A percentile compares a stretch with the other conserved stretches of the same genome.
phyloP scores from a whole-genome alignment of 192 early-diverging fungal species.

The Pilobolus umbonatus region DNA sequence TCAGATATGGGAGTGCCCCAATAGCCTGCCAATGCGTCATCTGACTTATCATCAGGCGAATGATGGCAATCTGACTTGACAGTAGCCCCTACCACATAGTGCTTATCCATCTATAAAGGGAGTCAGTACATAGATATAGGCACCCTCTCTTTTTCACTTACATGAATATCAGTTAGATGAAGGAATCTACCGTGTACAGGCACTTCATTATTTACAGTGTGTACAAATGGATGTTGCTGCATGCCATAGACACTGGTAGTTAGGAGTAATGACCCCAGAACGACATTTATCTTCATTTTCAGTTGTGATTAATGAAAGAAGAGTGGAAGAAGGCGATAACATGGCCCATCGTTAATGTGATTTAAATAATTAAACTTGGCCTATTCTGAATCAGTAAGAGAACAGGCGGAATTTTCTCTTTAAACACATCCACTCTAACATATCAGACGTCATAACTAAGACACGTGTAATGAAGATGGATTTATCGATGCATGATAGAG shows the following conservation, averaged over 20 bases:
- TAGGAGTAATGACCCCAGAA: too few relatives aligned
- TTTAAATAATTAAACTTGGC: too few relatives aligned
- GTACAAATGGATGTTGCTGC: constrained; percentile 5
- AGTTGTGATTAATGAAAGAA: background rate
- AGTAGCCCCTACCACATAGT: constrained; percentile 53
- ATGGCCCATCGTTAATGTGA: too few relatives aligned
- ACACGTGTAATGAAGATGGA: too few relatives aligned
- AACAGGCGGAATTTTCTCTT: too few relatives aligned
- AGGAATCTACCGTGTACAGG: constrained; percentile 50
- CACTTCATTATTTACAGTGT: background rate
- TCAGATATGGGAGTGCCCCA: constrained; percentile 56
- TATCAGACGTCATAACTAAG: too few relatives aligned
- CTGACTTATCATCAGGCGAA: constrained; percentile 6
- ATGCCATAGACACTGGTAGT: too few relatives aligned
- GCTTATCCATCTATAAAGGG: constrained; percentile 43
- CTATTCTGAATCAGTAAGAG: too few relatives aligned
- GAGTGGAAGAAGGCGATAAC: background rate
- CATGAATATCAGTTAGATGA: constrained; percentile 75
- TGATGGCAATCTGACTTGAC: constrained; percentile 59
- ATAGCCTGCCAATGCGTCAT: constrained; percentile 37
- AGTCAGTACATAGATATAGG: background rate
- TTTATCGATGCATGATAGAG: too few relatives aligned
- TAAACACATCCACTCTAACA: too few relatives aligned
- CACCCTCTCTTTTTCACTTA: constrained; percentile 3
- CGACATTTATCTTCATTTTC: background rate